Percentiles rank a stretch among this genome's conserved stretches.
Evolutionary conservation across 2,329 filamentous ascomycete species (phyloP).

Genomic region (Hawksworthiomyces lignivorus): DNA sequence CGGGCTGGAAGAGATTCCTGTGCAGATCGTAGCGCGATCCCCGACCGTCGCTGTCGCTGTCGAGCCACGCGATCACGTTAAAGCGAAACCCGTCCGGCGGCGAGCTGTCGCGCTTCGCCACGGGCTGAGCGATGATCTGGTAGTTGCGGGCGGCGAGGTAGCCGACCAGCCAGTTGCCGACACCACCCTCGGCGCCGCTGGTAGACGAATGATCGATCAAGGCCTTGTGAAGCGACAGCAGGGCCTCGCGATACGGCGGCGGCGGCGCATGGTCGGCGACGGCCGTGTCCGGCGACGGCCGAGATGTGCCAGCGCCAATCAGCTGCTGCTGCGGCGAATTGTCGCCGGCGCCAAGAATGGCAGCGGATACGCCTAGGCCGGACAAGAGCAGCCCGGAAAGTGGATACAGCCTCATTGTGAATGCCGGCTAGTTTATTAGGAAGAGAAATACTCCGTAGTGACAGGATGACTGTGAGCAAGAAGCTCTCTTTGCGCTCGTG

Average conservation of each 20-base stretch:
- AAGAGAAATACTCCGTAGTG: too few species aligned
- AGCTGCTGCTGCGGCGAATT: not conserved
- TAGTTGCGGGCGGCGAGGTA: slow-evolving; percentile 51
- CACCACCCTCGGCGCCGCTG: slow-evolving; percentile 57
- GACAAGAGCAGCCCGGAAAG: not conserved
- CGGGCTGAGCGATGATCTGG: slow-evolving; percentile 32
- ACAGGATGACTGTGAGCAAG: too few species aligned
- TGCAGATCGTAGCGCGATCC: slow-evolving; percentile 17
- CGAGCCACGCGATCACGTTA: slow-evolving; percentile 67
- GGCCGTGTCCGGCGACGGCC: not conserved
- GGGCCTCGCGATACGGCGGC: slow-evolving; percentile 36
- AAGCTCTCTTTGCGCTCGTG: too few species aligned
- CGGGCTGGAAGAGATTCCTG: slow-evolving; percentile 31
- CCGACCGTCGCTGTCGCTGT: slow-evolving; percentile 32
- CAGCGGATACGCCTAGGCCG: slow-evolving; percentile 1
- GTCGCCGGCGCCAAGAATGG: not conserved
- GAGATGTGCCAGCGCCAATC: not conserved
- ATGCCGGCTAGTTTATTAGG: too few species aligned
- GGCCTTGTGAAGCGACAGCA: slow-evolving; percentile 66
- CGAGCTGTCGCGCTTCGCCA: slow-evolving; percentile 26
- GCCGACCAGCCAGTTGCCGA: slow-evolving; percentile 59
- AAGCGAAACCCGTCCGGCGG: slow-evolving; percentile 39
- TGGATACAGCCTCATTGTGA: not conserved
- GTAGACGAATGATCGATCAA: slow-evolving; percentile 70
- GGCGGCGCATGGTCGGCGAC: slow-evolving; percentile 15